These are phyloP conservation scores for Dioscorea dumetorum DNA, from an alignment of 106 monocot species.

Conservation along the genomic window DNA sequence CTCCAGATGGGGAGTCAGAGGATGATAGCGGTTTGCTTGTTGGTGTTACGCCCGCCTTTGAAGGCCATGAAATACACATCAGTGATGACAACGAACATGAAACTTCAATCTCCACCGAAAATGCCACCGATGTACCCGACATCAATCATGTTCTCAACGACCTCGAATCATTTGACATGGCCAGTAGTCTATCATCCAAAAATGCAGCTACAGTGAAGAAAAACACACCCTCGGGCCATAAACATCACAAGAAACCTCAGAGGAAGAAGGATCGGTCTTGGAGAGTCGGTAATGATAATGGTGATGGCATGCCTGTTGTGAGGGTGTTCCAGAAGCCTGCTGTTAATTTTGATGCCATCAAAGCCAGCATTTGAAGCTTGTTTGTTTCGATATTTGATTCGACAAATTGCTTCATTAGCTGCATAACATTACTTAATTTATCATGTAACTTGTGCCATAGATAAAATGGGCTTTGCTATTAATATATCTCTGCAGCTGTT, in stretches of 20 bases:
- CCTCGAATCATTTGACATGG: slow-evolving; percentile 57
- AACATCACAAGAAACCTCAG: slow-evolving; percentile 85
- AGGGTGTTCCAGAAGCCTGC: slow-evolving; percentile 82
- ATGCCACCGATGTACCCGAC: not conserved
- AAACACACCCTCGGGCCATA: slow-evolving; percentile 18
- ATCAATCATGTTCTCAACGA: slow-evolving; percentile 42
- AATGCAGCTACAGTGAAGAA: slow-evolving; percentile 28
- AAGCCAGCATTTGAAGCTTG: slow-evolving; percentile 18
- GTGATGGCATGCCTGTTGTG: slow-evolving; percentile 80
- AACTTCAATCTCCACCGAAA: not conserved
- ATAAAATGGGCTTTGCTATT: no score
- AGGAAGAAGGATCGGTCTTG: slow-evolving; percentile 89
- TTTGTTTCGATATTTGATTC: not conserved
- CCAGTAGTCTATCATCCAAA: slow-evolving; percentile 11
- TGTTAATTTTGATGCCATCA: slow-evolving; percentile 34
- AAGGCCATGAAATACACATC: slow-evolving; percentile 11
- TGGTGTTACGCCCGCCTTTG: slow-evolving; percentile 2
- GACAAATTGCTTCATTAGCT: no score
- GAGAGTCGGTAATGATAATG: slow-evolving; percentile 74
- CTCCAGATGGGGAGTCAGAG: slow-evolving; percentile 26
- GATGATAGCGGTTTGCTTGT: not conserved
- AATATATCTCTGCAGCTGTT: no score
- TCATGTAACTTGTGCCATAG: no score
- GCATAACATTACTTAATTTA: no score
- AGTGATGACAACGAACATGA: slow-evolving; percentile 14